Conservation (phyloP, 805 yeast species). For the Kluyveromyces siamensis region DNA sequence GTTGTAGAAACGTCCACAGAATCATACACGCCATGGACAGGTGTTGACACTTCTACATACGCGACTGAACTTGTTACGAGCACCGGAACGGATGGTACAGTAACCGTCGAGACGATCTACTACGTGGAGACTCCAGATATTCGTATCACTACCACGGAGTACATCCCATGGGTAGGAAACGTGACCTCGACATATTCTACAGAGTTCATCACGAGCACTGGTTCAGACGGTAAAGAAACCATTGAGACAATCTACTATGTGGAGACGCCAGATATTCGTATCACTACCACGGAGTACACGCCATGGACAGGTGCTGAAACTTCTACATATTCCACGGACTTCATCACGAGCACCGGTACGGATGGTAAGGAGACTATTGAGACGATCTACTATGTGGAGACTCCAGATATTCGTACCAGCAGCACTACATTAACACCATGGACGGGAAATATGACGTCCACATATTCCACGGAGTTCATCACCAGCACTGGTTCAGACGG, state of each 20-base stretch:
- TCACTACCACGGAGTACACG: not conserved
- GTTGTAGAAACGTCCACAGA: slow-evolving; percentile 4
- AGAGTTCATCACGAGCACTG: slow-evolving; percentile 1
- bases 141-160: not conserved
- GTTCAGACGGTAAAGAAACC: slow-evolving; percentile 8
- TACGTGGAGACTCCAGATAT: not conserved
- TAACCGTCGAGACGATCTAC: not conserved
- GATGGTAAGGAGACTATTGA: not conserved
- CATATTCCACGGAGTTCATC: slow-evolving; percentile 1
- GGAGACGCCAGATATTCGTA: slow-evolving; percentile 9
- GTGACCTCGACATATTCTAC: not conserved
- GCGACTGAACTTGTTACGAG: slow-evolving; percentile 5
- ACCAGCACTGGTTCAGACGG: slow-evolving; percentile 8
- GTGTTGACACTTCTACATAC: slow-evolving; percentile 7
- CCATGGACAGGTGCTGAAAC: slow-evolving; percentile 2
- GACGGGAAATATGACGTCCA: not conserved
- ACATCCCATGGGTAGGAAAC: not conserved
- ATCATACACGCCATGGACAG: slow-evolving; percentile 2
- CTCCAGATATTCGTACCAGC: not conserved
- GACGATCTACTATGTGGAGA: not conserved
- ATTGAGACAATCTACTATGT: slow-evolving; percentile 9
- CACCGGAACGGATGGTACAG: not conserved
- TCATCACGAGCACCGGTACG: not conserved
- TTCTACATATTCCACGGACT: not conserved
- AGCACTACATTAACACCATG: not conserved